These are phyloP conservation scores for Chenopodium berlandieri DNA, from an alignment of 148 eudicot genomes.

Conservation along the genomic window DNA sequence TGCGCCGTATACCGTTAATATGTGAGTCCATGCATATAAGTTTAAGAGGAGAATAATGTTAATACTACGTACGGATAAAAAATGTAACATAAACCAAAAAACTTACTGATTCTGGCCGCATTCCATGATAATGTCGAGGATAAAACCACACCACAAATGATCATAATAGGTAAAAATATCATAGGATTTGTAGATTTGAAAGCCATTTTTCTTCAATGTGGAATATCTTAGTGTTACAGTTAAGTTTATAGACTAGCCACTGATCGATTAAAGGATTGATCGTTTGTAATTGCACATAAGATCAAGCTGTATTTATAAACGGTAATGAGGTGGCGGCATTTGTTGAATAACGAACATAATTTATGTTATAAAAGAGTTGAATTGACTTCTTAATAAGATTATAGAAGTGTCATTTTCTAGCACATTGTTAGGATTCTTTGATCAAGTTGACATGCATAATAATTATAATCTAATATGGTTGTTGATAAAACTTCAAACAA, in stretches of 20 bases:
- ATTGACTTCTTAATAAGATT: no score
- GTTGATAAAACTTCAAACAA: no score
- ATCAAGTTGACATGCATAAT: no score
- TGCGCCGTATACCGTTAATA: no score
- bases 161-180: background rate
- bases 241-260: background rate
- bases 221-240: background rate
- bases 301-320: background rate
- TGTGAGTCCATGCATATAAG: no score
- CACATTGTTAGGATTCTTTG: no score
- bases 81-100: background rate
- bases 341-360: background rate
- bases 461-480: no score
- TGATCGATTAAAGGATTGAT: background rate
- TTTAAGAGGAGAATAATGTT: no score
- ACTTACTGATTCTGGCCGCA: slow-evolving; percentile 3
- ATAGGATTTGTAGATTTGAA: background rate
- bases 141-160: background rate
- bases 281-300: background rate
- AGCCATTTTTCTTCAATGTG: background rate
- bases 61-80: no score
- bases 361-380: no score
- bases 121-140: background rate
- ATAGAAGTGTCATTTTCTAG: no score
- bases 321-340: background rate